phyloP scores from a whole-genome alignment of 495 filamentous ascomycete genomes.

The Penicillium mononematosum region DNA sequence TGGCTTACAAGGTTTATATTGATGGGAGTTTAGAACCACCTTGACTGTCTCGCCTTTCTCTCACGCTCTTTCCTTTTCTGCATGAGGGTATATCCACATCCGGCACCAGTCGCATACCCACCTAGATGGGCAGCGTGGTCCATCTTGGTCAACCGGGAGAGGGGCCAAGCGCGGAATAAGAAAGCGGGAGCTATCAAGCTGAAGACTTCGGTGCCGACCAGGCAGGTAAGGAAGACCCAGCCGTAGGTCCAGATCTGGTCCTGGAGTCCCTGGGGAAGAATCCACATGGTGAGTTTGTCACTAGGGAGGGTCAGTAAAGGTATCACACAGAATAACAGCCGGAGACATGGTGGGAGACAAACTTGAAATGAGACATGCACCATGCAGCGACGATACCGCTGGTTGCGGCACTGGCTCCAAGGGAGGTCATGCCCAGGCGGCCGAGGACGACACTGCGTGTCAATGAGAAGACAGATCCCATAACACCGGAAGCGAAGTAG shows the following conservation, averaged over 20 bases:
- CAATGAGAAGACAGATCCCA: constrained; percentile 66
- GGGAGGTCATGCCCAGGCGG: constrained; percentile 49
- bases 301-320: constrained; percentile 23
- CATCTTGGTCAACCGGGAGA: constrained; percentile 37
- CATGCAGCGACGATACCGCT: constrained; percentile 66
- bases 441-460: constrained; percentile 53
- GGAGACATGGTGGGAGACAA: constrained; percentile 16
- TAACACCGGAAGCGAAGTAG: constrained; percentile 65
- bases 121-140: constrained; percentile 75
- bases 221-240: constrained; percentile 36
- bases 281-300: constrained; percentile 42
- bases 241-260: constrained; percentile 36
- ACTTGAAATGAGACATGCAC: constrained; percentile 62
- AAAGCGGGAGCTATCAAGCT: constrained; percentile 31
- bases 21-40: constrained; percentile 16
- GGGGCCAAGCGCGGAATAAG: constrained; percentile 23
- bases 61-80: constrained; percentile 22
- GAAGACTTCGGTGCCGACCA: constrained; percentile 42
- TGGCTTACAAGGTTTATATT: neutral
- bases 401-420: constrained; percentile 75
- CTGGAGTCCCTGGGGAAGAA: constrained; percentile 41
- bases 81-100: constrained; percentile 32
- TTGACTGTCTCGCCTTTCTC: constrained; percentile 19
- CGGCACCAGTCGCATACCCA: constrained; percentile 56
- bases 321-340: neutral